These are phyloP conservation scores for Phytophthora tentaculata DNA, from an alignment of 352 stramenopile species.

Conservation along the genomic window DNA sequence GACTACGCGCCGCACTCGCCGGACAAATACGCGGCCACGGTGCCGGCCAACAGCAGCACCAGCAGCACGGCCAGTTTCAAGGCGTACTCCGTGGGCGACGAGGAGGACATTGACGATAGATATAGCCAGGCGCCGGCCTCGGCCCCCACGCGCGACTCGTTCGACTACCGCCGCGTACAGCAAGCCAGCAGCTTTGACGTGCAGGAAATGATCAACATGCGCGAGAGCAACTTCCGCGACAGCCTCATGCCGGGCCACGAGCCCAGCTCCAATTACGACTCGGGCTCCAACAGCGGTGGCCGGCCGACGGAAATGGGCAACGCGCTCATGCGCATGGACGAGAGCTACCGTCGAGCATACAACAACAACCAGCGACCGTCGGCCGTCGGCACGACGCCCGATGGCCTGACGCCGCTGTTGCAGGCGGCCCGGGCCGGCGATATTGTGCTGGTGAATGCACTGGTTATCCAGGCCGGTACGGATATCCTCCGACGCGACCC, in stretches of 20 bases:
- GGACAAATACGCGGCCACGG: constrained; percentile 23
- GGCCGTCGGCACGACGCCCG: constrained; percentile 23
- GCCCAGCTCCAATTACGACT: constrained; percentile 23
- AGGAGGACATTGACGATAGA: constrained; percentile 39
- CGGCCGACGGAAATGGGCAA: constrained; percentile 70
- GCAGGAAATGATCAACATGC: constrained; percentile 65
- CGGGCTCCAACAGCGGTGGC: constrained; percentile 24
- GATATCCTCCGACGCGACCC: constrained; percentile 73
- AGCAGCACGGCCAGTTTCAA: constrained; percentile 35
- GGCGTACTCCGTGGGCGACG: constrained; percentile 38
- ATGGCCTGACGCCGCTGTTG: constrained; percentile 76
- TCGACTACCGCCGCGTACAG: constrained; percentile 38
- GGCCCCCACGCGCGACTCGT: constrained; percentile 11
- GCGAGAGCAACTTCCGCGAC: constrained; percentile 58
- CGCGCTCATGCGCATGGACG: constrained; percentile 78
- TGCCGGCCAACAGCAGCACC: constrained; percentile 22
- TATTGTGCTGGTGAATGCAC: constrained; percentile 69
- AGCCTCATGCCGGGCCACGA: constrained; percentile 45
- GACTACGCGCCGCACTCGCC: constrained; percentile 19
- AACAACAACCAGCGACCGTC: constrained; percentile 33
- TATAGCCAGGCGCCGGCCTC: constrained; percentile 6
- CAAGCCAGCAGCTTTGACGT: constrained; percentile 67
- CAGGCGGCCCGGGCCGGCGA: constrained; percentile 66
- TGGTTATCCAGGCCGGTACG: constrained; percentile 74
- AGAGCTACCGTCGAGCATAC: constrained; percentile 57